Percentiles rank a stretch among this genome's conserved stretches.
phyloP scores from a whole-genome alignment of 306 rosid species.

The Hippophae gyantsensis region DNA sequence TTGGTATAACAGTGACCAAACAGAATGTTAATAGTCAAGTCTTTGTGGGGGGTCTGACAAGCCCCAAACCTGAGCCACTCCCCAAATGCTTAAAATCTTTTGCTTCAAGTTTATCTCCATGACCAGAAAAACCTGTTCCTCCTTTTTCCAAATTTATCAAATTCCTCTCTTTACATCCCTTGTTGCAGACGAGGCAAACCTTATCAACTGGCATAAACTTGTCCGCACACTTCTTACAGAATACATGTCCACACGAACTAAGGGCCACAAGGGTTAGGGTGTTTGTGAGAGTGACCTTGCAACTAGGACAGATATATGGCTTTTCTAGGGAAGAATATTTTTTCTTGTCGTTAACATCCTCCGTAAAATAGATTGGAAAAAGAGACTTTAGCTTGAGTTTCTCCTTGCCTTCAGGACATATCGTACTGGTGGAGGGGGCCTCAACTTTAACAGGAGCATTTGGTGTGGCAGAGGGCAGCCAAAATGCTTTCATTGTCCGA shows the following conservation, averaged over 20 bases:
- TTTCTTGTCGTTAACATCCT: slow-evolving; percentile 62
- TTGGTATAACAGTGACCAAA: neutral
- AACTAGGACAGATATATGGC: slow-evolving; percentile 81
- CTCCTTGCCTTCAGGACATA: slow-evolving; percentile 85
- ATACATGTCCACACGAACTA: slow-evolving; percentile 82
- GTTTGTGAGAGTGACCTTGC: slow-evolving; percentile 83
- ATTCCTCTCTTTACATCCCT: slow-evolving; percentile 72
- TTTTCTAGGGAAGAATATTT: slow-evolving; percentile 46
- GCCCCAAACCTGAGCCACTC: slow-evolving; percentile 87
- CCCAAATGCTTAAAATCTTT: slow-evolving; percentile 94
- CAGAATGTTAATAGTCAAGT: slow-evolving; percentile 27
- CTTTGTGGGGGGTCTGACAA: slow-evolving; percentile 83
- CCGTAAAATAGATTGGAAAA: slow-evolving; percentile 65
- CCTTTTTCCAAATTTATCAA: slow-evolving; percentile 74
- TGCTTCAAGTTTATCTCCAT: slow-evolving; percentile 84
- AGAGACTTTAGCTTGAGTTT: slow-evolving; percentile 81
- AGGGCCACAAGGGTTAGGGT: slow-evolving; percentile 80
- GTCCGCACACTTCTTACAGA: slow-evolving; percentile 89
- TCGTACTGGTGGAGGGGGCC: slow-evolving; percentile 59
- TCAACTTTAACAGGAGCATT: slow-evolving; percentile 74
- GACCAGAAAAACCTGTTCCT: slow-evolving; percentile 87
- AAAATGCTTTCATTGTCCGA: slow-evolving; percentile 96
- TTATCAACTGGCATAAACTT: slow-evolving; percentile 81
- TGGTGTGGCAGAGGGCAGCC: slow-evolving; percentile 98
- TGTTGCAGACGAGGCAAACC: slow-evolving; percentile 85